A percentile compares a stretch with the other conserved stretches of the same genome.
Conservation (phyloP, 768 basidiomycete genomes). For the Podaxis pistillaris region DNA sequence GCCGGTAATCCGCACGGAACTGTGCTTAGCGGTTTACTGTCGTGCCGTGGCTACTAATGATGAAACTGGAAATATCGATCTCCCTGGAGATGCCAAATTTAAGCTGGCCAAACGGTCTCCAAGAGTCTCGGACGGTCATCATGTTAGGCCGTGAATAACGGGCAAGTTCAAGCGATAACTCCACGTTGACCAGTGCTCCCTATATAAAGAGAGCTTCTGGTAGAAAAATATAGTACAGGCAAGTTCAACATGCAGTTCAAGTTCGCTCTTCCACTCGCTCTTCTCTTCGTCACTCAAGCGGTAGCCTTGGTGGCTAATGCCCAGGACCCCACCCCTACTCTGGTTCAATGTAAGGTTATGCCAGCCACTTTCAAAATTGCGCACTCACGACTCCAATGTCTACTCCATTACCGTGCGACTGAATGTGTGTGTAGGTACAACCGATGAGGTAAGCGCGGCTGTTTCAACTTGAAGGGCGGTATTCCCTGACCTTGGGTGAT, state of each 20-base stretch:
- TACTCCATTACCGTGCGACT: neutral
- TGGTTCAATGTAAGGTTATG: neutral
- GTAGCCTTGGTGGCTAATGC: neutral
- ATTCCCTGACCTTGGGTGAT: neutral
- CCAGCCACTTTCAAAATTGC: neutral
- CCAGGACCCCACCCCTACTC: too few relatives aligned
- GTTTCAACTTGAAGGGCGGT: neutral
- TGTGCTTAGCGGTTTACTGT: too few relatives aligned
- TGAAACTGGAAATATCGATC: neutral
- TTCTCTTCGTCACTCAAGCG: neutral
- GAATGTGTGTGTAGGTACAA: neutral
- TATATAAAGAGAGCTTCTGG: neutral
- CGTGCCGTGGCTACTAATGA: too few relatives aligned
- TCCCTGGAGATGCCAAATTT: neutral
- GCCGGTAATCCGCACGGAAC: too few relatives aligned
- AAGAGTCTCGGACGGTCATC: neutral
- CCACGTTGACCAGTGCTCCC: too few relatives aligned
- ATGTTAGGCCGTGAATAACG: neutral
- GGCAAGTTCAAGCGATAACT: neutral
- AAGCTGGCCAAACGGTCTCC: neutral
- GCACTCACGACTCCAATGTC: neutral
- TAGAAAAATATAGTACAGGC: neutral
- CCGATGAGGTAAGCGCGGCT: neutral
- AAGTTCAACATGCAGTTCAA: conserved; percentile 4
- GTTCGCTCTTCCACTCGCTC: neutral